phyloP scores from a whole-genome alignment of 352 stramenopile species.

The Pythium aristosporum region DNA sequence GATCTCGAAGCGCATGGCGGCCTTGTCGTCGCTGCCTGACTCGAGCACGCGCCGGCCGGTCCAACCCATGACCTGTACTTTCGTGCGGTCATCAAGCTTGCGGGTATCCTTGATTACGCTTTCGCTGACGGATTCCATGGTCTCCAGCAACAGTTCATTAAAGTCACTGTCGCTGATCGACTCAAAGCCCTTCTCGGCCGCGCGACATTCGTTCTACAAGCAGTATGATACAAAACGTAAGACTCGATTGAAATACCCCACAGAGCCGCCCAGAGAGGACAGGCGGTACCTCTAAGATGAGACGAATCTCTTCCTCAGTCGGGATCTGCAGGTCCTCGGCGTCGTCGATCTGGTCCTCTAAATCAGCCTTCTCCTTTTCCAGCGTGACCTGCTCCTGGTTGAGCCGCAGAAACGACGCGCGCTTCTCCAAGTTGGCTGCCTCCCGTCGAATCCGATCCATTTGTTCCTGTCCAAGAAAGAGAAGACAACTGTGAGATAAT shows the following conservation, averaged over 20 bases:
- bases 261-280: not conserved
- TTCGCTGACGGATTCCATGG: conserved; percentile 30
- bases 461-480: conserved; percentile 22
- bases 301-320: conserved; percentile 26
- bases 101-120: conserved; percentile 26
- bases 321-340: conserved; percentile 12
- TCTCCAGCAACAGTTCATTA: conserved; percentile 5
- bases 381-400: conserved; percentile 33
- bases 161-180: conserved; percentile 11
- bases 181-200: conserved; percentile 17
- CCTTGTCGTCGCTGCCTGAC: conserved; percentile 16
- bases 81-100: conserved; percentile 31
- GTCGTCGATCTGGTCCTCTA: conserved; percentile 18
- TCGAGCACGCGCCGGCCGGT: conserved; percentile 47
- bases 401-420: conserved; percentile 30
- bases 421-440: conserved; percentile 30
- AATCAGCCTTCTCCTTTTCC: conserved; percentile 25
- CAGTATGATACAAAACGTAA: not conserved
- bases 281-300: conserved; percentile 26
- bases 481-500: not conserved
- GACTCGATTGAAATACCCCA: not conserved
- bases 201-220: conserved; percentile 10
- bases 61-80: conserved; percentile 51
- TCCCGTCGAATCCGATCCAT: conserved; percentile 33
- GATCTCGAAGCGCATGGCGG: conserved; percentile 40